Evolutionary conservation across 2,329 filamentous ascomycete species (phyloP), one percentile per base, ranked within the genome.

Genomic region (Capronia americana): DNA sequence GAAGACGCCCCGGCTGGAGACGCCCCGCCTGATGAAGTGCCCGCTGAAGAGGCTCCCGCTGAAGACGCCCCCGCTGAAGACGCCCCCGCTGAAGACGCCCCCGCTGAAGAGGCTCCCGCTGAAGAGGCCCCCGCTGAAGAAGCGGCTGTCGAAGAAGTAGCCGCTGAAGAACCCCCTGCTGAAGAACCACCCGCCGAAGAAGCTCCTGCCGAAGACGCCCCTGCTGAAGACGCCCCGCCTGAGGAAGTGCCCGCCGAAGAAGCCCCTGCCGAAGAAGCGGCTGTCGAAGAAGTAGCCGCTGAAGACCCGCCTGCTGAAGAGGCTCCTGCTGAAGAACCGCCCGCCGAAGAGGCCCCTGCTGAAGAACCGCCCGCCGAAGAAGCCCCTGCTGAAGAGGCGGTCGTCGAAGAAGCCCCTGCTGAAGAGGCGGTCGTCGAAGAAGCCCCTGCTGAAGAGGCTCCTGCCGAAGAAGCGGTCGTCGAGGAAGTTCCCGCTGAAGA

Each of bases 401-500:
- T 5, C n/a, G 57, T 20, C 5, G 55, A 55, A 58, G 67, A 57
- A 41, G 34, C 7, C 3, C 56, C 56, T 14, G 30, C 56, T 46
- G 48, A 11, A n/a, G 32, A 50, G 2, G 34, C 24, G 28, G 56
- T 58, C 63, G 71, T 65, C 72, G 66, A 56, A 66, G 76, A 46
- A 17, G 68, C 69, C 71, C 57, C 62, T 65, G 64, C 51, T n/a
- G 56, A 57, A 46, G 55, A 58, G 26, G 34, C 12, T 8, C 44
- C 50, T 2, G 3, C 50, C n/a, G n/a, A 24, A 26, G 50, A 53
- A 28, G 20, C 7, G 26, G 24, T 20, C 17, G 2, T 20, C n/a
- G 32, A 46, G 17, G 56, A 57, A 57, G n/a, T n/a, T 2, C 66
- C 61, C 60, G 70, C 66, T 71, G 65, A 56, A 68, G 76, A 61